These are phyloP conservation scores for Phanerodontia chrysosporium DNA, from an alignment of 768 basidiomycete species.

Conservation along the genomic window DNA sequence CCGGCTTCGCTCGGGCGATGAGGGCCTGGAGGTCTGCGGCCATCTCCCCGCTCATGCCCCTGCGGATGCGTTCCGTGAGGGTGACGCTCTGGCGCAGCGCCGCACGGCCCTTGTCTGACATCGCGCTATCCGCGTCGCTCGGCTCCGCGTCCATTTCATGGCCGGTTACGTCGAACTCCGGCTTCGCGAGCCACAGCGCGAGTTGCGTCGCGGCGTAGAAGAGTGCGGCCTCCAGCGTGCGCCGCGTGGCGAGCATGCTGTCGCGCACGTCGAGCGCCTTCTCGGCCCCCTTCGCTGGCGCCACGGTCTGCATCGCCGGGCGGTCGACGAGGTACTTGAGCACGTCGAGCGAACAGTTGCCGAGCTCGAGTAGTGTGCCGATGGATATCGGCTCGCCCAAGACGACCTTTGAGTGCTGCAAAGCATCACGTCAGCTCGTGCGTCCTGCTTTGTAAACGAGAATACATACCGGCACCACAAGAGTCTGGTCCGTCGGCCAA, in stretches of 20 bases:
- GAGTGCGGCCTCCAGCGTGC: constrained; percentile 63
- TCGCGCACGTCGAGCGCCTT: constrained; percentile 49
- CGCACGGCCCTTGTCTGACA: constrained; percentile 33
- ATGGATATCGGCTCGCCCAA: constrained; percentile 78
- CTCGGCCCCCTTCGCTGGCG: constrained; percentile 33
- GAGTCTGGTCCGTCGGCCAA: constrained; percentile 65
- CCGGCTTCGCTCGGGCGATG: constrained; percentile 58
- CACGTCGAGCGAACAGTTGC: constrained; percentile 71
- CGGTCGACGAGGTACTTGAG: constrained; percentile 62
- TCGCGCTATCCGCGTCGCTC: constrained; percentile 16
- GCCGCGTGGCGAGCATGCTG: constrained; percentile 52
- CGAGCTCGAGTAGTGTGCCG: constrained; percentile 84
- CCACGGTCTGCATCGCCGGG: constrained; percentile 53
- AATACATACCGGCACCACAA: constrained; percentile 66
- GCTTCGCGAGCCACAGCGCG: constrained; percentile 72
- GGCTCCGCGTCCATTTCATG: constrained; percentile 37
- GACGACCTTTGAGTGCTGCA: constrained; percentile 81
- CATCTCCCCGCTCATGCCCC: constrained; percentile 82
- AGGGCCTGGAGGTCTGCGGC: constrained; percentile 65
- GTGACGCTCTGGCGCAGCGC: constrained; percentile 40
- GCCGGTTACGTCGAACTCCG: constrained; percentile 50
- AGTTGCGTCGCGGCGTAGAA: constrained; percentile 75
- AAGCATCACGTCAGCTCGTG: constrained; percentile 9
- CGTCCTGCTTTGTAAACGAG: background rate
- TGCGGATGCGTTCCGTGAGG: constrained; percentile 60